Percentiles rank a stretch among this genome's conserved stretches.
phyloP scores from a whole-genome alignment of 2,329 filamentous ascomycete species.

The Colletotrichum brevisporum region DNA sequence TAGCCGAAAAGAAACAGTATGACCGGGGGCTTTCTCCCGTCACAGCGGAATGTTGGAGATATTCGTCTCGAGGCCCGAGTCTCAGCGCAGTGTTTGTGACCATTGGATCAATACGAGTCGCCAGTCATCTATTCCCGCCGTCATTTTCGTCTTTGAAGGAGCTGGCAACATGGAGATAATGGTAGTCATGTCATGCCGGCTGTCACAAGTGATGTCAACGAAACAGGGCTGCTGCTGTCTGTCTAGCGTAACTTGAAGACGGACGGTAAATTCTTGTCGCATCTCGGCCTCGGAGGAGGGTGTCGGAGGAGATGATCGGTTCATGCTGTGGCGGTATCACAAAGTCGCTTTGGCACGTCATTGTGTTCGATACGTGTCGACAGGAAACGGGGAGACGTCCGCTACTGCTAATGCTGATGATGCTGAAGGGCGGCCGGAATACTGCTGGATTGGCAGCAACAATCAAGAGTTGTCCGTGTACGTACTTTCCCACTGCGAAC shows the following conservation, averaged over 20 bases:
- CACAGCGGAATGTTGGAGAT: constrained; percentile 2
- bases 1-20: constrained; percentile 8
- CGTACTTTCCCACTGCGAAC: too few species aligned
- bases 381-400: too few species aligned
- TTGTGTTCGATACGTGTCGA: neutral
- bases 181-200: neutral
- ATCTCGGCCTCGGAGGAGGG: neutral
- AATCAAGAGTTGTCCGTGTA: too few species aligned
- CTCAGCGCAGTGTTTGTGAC: neutral
- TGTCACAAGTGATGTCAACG: constrained; percentile 11
- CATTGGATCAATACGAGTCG: constrained; percentile 5
- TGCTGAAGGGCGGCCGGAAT: too few species aligned
- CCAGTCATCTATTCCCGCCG: neutral
- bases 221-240: neutral
- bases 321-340: neutral
- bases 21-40: neutral
- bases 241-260: too few species aligned
- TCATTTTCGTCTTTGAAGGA: neutral
- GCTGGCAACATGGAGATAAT: neutral
- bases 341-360: constrained; percentile 1
- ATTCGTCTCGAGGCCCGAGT: neutral
- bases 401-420: too few species aligned
- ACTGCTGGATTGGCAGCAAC: too few species aligned
- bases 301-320: neutral
- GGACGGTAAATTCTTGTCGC: neutral